Conservation (phyloP, 345 rosid genomes). For the Moricandia moricandioides region DNA sequence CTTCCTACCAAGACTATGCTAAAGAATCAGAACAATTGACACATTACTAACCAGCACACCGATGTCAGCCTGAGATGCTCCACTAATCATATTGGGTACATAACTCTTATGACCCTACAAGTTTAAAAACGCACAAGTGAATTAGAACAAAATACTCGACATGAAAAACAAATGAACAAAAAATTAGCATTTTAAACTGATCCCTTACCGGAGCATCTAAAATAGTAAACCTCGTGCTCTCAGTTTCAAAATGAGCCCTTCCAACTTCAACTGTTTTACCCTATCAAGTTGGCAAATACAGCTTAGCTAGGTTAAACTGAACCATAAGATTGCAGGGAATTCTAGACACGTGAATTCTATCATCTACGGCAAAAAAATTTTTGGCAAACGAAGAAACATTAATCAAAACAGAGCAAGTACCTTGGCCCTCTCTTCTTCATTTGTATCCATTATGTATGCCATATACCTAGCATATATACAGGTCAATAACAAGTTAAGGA, state of each 20-base stretch:
- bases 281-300: conserved; percentile 36
- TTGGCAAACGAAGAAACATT: not conserved
- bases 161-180: not conserved
- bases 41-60: too few species aligned
- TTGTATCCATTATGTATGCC: conserved; percentile 99
- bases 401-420: conserved; percentile 36
- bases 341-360: not conserved
- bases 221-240: conserved; percentile 90
- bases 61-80: conserved; percentile 97
- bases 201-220: conserved; percentile 94
- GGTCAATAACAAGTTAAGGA: conserved; percentile 4
- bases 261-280: conserved; percentile 99
- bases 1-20: too few species aligned
- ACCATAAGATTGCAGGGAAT: not conserved
- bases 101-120: conserved; percentile 97
- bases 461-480: conserved; percentile 77
- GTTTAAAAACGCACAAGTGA: conserved; percentile 13
- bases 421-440: conserved; percentile 94
- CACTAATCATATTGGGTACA: conserved; percentile 98
- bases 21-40: too few species aligned
- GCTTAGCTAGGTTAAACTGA: not conserved
- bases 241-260: conserved; percentile 95
- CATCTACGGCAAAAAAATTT: not conserved
- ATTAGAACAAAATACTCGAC: conserved; percentile 1
- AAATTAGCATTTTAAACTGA: not conserved